A percentile compares a stretch with the other conserved stretches of the same genome.
These are phyloP conservation scores for Agaricus subrufescens DNA, from an alignment of 768 basidiomycete genomes.

Conservation along the genomic window DNA sequence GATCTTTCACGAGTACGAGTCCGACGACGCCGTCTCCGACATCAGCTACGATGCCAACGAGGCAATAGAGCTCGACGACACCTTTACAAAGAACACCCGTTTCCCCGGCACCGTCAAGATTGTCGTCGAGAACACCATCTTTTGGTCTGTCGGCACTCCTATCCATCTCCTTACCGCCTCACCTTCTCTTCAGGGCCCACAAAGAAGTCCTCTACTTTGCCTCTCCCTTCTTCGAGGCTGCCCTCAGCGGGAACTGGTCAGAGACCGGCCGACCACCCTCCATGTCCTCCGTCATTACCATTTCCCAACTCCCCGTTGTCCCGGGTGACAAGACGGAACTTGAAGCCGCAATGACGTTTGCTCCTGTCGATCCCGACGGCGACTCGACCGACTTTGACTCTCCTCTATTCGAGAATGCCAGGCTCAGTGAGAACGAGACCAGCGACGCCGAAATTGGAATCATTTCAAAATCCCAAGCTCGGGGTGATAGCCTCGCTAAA, in stretches of 20 bases:
- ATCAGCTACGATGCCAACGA: constrained; percentile 63
- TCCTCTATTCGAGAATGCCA: constrained; percentile 28
- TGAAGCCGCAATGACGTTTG: constrained; percentile 53
- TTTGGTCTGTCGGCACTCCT: constrained; percentile 59
- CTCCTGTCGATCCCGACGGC: constrained; percentile 50
- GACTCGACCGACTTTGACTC: constrained; percentile 45
- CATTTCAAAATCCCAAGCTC: constrained; percentile 32
- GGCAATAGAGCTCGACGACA: constrained; percentile 75
- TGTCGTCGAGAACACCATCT: constrained; percentile 82
- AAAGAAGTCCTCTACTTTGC: constrained; percentile 90
- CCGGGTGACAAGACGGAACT: constrained; percentile 43
- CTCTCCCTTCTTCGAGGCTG: constrained; percentile 93
- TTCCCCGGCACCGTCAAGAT: constrained; percentile 91
- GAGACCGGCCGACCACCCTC: constrained; percentile 80
- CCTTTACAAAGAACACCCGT: constrained; percentile 61
- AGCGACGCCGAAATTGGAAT: constrained; percentile 23
- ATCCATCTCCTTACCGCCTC: neutral
- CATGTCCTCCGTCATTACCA: constrained; percentile 80
- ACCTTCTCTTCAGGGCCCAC: constrained; percentile 59
- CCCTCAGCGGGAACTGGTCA: constrained; percentile 88
- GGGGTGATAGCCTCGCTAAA: constrained; percentile 55
- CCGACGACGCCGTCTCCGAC: constrained; percentile 65
- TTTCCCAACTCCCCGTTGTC: constrained; percentile 65
- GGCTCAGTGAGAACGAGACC: constrained; percentile 31
- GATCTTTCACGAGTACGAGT: constrained; percentile 73